These are phyloP conservation scores for Microthlaspi erraticum DNA, from an alignment of 345 rosid species.

Conservation along the genomic window DNA sequence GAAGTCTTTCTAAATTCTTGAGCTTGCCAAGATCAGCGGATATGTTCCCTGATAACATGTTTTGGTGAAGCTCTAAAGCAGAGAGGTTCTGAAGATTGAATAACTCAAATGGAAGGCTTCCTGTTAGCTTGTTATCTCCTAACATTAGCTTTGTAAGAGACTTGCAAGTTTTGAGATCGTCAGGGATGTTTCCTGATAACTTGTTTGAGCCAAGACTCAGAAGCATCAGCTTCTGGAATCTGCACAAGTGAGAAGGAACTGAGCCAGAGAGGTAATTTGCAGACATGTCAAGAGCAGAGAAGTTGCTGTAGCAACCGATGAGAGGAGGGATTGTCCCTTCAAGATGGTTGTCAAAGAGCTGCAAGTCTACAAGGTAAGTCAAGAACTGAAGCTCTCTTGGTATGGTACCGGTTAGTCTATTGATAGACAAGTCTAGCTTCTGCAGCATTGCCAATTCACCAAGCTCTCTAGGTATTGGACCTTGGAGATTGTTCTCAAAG, in stretches of 20 bases:
- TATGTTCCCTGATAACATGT: constrained; percentile 67
- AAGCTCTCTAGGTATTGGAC: constrained; percentile 70
- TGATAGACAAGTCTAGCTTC: constrained; percentile 81
- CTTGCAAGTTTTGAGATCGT: constrained; percentile 61
- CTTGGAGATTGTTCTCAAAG: constrained; percentile 68
- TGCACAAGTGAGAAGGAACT: constrained; percentile 75
- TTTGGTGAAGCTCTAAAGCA: constrained; percentile 75
- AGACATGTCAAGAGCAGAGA: constrained; percentile 71
- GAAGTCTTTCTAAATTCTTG: constrained; percentile 68
- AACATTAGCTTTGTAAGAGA: constrained; percentile 72
- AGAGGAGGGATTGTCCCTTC: constrained; percentile 70
- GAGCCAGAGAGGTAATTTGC: constrained; percentile 63
- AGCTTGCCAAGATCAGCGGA: constrained; percentile 65
- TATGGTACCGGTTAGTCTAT: constrained; percentile 63
- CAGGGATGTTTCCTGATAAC: constrained; percentile 74
- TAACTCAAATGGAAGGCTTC: constrained; percentile 66
- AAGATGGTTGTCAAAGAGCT: constrained; percentile 75
- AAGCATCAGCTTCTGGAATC: constrained; percentile 63
- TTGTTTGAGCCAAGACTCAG: constrained; percentile 76
- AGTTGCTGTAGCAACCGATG: constrained; percentile 60
- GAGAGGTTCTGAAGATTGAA: constrained; percentile 70
- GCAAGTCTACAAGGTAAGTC: constrained; percentile 59
- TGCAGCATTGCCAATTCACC: constrained; percentile 58
- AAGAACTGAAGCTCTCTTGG: constrained; percentile 69
- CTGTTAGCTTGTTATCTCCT: constrained; percentile 70